These are phyloP conservation scores for Camellia sinensis DNA, from an alignment of 148 eudicot genomes.

Conservation along the genomic window DNA sequence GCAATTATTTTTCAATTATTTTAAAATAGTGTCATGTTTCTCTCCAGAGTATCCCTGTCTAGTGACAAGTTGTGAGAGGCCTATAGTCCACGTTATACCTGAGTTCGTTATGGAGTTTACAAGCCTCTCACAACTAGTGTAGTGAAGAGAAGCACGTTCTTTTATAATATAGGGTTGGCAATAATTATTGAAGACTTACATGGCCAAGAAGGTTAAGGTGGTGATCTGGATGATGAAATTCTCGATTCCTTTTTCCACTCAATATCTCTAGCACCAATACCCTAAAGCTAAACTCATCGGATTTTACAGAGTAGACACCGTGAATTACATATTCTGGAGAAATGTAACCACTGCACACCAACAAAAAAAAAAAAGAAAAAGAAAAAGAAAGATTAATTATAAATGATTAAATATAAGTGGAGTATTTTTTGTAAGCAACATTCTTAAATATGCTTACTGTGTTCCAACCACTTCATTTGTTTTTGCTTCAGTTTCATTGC, in stretches of 20 bases:
- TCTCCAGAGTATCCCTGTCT: too few relatives aligned
- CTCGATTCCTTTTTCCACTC: conserved; percentile 9
- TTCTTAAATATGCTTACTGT: neutral
- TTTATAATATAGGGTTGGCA: neutral
- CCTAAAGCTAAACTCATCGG: conserved; percentile 17
- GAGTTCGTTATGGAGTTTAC: too few relatives aligned
- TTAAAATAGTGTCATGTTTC: too few relatives aligned
- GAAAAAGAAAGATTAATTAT: neutral
- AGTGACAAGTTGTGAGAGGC: too few relatives aligned
- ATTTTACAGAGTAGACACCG: conserved; percentile 7
- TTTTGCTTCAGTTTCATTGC: conserved; percentile 8
- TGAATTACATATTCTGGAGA: neutral
- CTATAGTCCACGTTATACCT: too few relatives aligned
- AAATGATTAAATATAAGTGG: too few relatives aligned
- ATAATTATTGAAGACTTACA: neutral
- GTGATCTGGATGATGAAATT: conserved; percentile 6
- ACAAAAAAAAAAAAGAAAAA: neutral
- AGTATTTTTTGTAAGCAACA: neutral
- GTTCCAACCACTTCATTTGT: conserved; percentile 18
- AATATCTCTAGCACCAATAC: conserved; percentile 16
- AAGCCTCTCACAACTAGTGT: too few relatives aligned
- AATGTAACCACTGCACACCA: conserved; percentile 16
- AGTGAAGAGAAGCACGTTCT: too few relatives aligned
- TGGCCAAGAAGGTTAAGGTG: conserved; percentile 18
- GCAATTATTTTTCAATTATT: too few relatives aligned